A percentile compares a stretch with the other conserved stretches of the same genome.
Conservation (phyloP, 2,329 filamentous ascomycete species). For the Stagonosporopsis tanaceti region DNA sequence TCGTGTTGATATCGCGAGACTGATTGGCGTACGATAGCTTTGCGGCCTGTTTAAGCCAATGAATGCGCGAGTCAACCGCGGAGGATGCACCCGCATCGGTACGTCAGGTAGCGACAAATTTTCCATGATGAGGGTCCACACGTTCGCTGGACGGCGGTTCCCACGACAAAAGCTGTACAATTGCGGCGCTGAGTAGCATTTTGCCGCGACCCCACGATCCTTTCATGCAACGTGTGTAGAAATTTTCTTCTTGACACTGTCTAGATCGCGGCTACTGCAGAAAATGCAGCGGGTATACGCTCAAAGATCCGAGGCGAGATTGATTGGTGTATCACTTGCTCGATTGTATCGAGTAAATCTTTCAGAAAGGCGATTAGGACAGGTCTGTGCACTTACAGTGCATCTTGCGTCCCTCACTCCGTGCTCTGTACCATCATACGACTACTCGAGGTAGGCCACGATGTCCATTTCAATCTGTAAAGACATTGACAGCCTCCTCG, state of each 20-base stretch:
- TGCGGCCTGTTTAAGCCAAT: constrained; percentile 26
- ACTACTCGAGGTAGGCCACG: too few species aligned
- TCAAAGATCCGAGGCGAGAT: not conserved
- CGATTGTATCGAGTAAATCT: constrained; percentile 19
- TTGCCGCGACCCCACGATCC: not conserved
- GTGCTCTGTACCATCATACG: too few species aligned
- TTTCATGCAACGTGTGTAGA: not conserved
- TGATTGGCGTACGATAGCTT: constrained; percentile 14
- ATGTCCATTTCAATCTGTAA: too few species aligned
- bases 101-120: constrained; percentile 15
- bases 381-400: not conserved
- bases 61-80: constrained; percentile 31
- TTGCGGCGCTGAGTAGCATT: not conserved
- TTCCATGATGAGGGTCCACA: constrained; percentile 21
- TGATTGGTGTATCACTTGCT: constrained; percentile 13
- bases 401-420: not conserved
- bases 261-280: constrained; percentile 16
- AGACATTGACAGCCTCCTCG: too few species aligned
- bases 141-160: constrained; percentile 30
- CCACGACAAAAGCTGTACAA: constrained; percentile 3
- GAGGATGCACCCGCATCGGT: constrained; percentile 17
- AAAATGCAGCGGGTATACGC: not conserved
- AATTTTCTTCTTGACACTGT: not conserved
- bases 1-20: constrained; percentile 10
- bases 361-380: not conserved